Percentiles rank a stretch among this genome's conserved stretches.
Conservation (phyloP, 139 green algal species). For the Marvania coccoides region DNA sequence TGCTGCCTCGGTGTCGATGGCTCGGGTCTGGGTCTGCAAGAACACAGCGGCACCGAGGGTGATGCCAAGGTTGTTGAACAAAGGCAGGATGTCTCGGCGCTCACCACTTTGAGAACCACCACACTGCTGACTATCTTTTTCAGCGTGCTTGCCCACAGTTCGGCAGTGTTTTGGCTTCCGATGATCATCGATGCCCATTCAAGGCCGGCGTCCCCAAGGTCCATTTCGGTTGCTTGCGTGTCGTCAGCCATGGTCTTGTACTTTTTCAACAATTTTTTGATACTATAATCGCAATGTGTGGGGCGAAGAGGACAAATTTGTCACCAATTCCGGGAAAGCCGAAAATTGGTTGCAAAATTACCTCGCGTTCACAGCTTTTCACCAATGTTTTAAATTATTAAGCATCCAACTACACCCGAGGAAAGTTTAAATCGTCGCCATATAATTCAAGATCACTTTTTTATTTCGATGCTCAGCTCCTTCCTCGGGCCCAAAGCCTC, state of each 20-base stretch:
- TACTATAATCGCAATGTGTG: too few relatives aligned
- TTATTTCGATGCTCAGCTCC: too few relatives aligned
- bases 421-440: too few relatives aligned
- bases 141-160: constrained; percentile 40
- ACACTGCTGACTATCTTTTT: constrained; percentile 48
- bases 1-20: constrained; percentile 80
- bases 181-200: neutral
- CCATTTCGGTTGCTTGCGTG: neutral
- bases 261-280: too few relatives aligned
- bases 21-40: constrained; percentile 47
- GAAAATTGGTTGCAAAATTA: too few relatives aligned
- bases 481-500: neutral
- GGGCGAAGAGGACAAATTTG: too few relatives aligned
- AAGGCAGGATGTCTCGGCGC: neutral
- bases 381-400: too few relatives aligned
- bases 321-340: too few relatives aligned
- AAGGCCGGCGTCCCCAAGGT: neutral
- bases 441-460: too few relatives aligned
- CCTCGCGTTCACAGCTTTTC: too few relatives aligned
- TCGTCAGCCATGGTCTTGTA: too few relatives aligned
- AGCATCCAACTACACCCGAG: too few relatives aligned
- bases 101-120: constrained; percentile 50
- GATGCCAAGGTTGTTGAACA: neutral
- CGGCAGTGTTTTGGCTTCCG: neutral
- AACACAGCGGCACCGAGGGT: neutral